These are phyloP conservation scores for Lachnellula willkommii DNA, from an alignment of 2,329 filamentous ascomycete genomes.

Conservation along the genomic window DNA sequence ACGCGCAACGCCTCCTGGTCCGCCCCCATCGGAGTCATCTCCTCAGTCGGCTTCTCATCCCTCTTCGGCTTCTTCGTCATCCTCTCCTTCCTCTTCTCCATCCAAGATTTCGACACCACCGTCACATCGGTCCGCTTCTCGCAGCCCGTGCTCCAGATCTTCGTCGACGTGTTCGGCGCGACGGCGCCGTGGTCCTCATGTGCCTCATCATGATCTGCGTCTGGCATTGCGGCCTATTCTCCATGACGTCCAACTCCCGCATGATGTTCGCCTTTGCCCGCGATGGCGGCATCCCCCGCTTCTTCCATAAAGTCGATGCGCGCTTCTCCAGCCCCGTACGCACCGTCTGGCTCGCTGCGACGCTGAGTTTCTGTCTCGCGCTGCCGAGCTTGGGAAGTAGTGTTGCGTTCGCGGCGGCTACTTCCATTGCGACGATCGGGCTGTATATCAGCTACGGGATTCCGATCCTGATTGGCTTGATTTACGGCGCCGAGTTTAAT, in stretches of 20 bases:
- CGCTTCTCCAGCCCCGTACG: slow-evolving; percentile 46
- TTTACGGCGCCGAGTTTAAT: slow-evolving; percentile 46
- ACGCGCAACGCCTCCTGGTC: slow-evolving; percentile 51
- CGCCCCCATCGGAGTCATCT: slow-evolving; percentile 53
- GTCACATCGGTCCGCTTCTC: slow-evolving; percentile 35
- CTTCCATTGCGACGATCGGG: slow-evolving; percentile 53
- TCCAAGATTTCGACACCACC: slow-evolving; percentile 50
- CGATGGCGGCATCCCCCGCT: slow-evolving; percentile 49
- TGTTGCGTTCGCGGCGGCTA: slow-evolving; percentile 54
- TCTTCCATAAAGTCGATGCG: slow-evolving; percentile 49
- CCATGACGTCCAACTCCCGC: slow-evolving; percentile 50
- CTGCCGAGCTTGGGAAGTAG: slow-evolving; percentile 49
- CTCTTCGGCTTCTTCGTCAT: slow-evolving; percentile 57
- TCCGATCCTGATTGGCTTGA: slow-evolving; percentile 49
- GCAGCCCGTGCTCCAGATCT: slow-evolving; percentile 54
- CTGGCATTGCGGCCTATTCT: slow-evolving; percentile 57
- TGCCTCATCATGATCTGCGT: slow-evolving; percentile 53
- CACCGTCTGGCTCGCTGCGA: slow-evolving; percentile 51
- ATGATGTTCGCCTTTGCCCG: slow-evolving; percentile 57
- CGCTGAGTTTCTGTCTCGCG: slow-evolving; percentile 49
- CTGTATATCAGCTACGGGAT: slow-evolving; percentile 55
- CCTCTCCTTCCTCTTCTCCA: slow-evolving; percentile 51
- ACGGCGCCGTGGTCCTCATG: slow-evolving; percentile 51
- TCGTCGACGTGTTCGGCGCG: slow-evolving; percentile 50
- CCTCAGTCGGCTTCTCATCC: slow-evolving; percentile 50